These are phyloP conservation scores for Hemileccinum impolitum DNA, from an alignment of 768 basidiomycete genomes.

Conservation along the genomic window DNA sequence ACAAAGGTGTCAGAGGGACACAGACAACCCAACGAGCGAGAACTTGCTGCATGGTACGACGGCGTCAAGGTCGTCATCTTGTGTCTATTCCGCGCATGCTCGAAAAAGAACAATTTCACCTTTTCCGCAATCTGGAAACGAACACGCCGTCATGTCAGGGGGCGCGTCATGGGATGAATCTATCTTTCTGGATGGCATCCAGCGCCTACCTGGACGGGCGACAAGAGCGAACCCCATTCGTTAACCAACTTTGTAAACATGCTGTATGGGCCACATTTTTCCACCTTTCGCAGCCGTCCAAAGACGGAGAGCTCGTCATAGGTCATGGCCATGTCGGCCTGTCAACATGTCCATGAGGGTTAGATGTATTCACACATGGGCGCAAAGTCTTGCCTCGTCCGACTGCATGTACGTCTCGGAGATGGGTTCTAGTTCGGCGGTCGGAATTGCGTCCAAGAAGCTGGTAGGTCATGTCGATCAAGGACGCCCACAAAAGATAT, in stretches of 20 bases:
- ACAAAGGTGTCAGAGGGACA: background rate
- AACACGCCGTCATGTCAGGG: background rate
- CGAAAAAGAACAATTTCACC: slow-evolving; percentile 96
- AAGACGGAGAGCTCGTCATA: slow-evolving; percentile 95
- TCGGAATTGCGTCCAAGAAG: slow-evolving; percentile 89
- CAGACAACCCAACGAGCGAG: background rate
- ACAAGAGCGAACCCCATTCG: slow-evolving; percentile 87
- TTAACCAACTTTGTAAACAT: slow-evolving; percentile 94
- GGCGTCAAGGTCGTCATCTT: slow-evolving; percentile 99
- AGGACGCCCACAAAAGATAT: background rate
- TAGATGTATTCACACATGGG: background rate
- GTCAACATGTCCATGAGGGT: slow-evolving; percentile 3
- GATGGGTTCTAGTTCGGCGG: slow-evolving; percentile 95
- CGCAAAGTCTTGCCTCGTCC: slow-evolving; percentile 65
- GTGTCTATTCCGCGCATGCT: slow-evolving; percentile 93
- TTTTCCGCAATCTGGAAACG: slow-evolving; percentile 77
- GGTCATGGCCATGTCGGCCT: slow-evolving; percentile 99
- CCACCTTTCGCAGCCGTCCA: slow-evolving; percentile 89
- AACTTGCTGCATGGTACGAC: slow-evolving; percentile 84
- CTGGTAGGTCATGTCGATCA: slow-evolving; percentile 37
- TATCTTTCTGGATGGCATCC: background rate
- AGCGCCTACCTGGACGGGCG: slow-evolving; percentile 69
- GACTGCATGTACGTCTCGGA: slow-evolving; percentile 92
- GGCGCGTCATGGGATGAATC: too few species aligned
- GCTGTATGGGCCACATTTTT: slow-evolving; percentile 97